Conservation (phyloP, 176 grass and related monocot genomes). For the Chrysopogon serrulatus region DNA sequence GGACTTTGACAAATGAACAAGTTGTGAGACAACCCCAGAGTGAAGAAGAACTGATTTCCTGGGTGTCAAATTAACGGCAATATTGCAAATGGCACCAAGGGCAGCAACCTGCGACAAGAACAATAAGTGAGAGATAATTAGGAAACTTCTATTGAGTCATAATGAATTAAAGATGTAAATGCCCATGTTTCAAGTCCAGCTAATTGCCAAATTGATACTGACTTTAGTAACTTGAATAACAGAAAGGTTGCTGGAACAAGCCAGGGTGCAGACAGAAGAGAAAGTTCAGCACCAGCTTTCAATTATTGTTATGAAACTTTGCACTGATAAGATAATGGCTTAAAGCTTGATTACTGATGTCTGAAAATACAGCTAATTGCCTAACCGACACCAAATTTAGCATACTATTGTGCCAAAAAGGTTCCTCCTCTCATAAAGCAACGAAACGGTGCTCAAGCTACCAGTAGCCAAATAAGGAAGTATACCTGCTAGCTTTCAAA, state of each 20-base stretch:
- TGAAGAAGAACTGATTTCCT: constrained; percentile 78
- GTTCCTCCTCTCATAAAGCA: neutral
- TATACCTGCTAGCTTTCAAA: neutral
- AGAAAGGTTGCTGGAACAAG: neutral
- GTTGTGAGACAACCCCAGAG: constrained; percentile 62
- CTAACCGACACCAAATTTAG: neutral
- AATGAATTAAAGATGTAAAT: neutral
- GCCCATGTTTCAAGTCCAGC: neutral
- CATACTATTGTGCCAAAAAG: neutral
- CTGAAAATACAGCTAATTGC: neutral
- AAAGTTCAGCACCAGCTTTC: neutral
- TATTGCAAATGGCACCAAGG: constrained; percentile 87
- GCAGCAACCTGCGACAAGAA: constrained; percentile 64
- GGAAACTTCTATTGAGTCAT: neutral
- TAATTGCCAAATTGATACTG: neutral
- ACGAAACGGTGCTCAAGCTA: neutral
- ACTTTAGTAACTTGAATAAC: neutral
- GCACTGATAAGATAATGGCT: neutral
- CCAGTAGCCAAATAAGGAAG: neutral
- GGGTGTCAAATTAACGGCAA: constrained; percentile 75
- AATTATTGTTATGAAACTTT: neutral
- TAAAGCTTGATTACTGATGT: neutral
- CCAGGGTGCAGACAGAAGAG: neutral
- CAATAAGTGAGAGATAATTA: constrained; percentile 6
- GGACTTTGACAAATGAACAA: constrained; percentile 80